Base-by-base conservation (phyloP, 306 rosid species). In the Begonia loranthoides region DNA sequence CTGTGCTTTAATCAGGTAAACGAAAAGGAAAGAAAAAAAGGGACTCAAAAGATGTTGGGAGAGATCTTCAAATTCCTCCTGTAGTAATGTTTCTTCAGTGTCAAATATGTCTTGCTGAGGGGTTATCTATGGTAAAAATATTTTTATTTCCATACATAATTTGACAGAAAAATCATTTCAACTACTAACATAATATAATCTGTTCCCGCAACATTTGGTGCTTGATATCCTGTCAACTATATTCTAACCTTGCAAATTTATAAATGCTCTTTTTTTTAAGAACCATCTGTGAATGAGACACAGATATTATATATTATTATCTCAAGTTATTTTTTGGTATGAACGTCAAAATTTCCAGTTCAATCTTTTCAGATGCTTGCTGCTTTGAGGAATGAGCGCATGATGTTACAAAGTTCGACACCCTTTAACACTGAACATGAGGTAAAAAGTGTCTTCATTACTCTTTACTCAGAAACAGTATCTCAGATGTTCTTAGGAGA, bases 41-140 rank as follows among this genome's bases (percentile, higher is more conserved):
- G 73, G 94, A 83, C 59, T 62, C 58, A 12, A 85, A 82, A 76
- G 97, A 82, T 36, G 60, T 50, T 11, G 81, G 67, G 15, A 74
- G 52, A 63, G 93, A 85, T 67, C 66, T 63, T 63, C 84, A 71
- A 61, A 68, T 82, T 51, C 77, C 95, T 21, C 80, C 90, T 17
- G 77, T 81, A 47, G 89, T 90, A 60, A 70, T 76, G 75, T 85
- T 77, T 74, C 79, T 90, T 62, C 97, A 85, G 66, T 82, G 97
- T 68, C 94, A 90, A 70, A 78, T 85, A 51, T 90, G 79, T 69
- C 78, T 90, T 1, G 95, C 94, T 54, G 94, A 90, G 70, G 95
- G 95, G 61, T 79, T 90, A 41, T 61, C 84, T 68, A 85, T 67
- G 95, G 97, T 89, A 84, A 72, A 59, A 54, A 50, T 60, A 60